Conservation (phyloP, 2,329 filamentous ascomycete genomes). For the Alternaria viburni region DNA sequence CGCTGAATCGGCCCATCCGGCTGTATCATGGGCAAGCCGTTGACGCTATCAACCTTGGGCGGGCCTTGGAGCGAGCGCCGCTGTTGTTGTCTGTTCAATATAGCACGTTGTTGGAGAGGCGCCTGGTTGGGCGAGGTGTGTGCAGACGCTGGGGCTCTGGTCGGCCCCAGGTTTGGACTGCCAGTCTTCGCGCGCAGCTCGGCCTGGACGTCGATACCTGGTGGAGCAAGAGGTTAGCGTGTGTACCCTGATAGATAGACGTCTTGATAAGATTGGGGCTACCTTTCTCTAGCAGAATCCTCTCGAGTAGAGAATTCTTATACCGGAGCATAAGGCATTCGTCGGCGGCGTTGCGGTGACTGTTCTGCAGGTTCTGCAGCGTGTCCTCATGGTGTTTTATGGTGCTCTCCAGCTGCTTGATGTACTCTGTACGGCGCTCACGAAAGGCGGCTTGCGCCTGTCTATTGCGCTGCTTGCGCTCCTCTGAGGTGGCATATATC, state of each 20-base stretch:
- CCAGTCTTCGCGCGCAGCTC: conserved; percentile 92
- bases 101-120: conserved; percentile 78
- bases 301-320: conserved; percentile 95
- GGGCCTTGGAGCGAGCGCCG: conserved; percentile 76
- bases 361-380: conserved; percentile 88
- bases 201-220: conserved; percentile 95
- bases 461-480: conserved; percentile 95
- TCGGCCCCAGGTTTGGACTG: conserved; percentile 78
- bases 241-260: conserved; percentile 1
- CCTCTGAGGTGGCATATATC: conserved; percentile 99
- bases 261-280: conserved; percentile 19
- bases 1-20: conserved; percentile 55
- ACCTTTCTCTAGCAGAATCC: conserved; percentile 97
- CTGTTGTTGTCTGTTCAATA: conserved; percentile 78
- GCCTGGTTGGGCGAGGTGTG: conserved; percentile 57
- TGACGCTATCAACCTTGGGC: conserved; percentile 68
- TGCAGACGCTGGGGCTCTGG: conserved; percentile 63
- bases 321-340: conserved; percentile 98
- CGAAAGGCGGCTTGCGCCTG: conserved; percentile 97
- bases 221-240: conserved; percentile 26
- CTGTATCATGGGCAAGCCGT: conserved; percentile 50
- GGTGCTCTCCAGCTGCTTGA: conserved; percentile 97
- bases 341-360: conserved; percentile 91
- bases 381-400: conserved; percentile 97
- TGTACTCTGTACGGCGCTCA: conserved; percentile 96